A percentile compares a stretch with the other conserved stretches of the same genome.
Evolutionary conservation across 805 yeast species (phyloP).

Genomic region (Deakozyma indianensis): DNA sequence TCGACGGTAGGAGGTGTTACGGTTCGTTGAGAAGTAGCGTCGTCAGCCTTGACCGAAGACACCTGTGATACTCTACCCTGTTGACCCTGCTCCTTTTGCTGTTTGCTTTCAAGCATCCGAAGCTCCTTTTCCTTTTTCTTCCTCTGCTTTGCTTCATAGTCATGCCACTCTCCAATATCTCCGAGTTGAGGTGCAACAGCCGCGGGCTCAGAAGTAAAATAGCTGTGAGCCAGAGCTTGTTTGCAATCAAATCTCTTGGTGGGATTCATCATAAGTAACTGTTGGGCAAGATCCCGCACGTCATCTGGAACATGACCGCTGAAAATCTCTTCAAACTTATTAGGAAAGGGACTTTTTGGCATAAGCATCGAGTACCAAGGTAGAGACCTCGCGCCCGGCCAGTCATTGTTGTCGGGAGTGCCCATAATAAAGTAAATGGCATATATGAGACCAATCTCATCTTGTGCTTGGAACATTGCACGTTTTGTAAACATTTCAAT

Average conservation of each 20-base stretch:
- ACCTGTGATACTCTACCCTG: no score
- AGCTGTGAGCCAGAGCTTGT: constrained; percentile 54
- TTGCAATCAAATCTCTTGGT: constrained; percentile 47
- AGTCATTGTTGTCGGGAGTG: constrained; percentile 52
- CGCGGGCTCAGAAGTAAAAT: constrained; percentile 55
- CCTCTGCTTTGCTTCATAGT: constrained; percentile 80
- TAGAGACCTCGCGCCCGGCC: constrained; percentile 66
- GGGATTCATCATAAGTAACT: constrained; percentile 59
- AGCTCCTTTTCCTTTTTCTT: constrained; percentile 19
- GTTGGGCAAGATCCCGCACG: constrained; percentile 45
- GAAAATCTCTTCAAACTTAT: constrained; percentile 29
- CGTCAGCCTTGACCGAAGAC: no score
- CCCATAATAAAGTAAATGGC: constrained; percentile 78
- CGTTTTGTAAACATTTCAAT: constrained; percentile 62
- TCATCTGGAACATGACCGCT: constrained; percentile 28
- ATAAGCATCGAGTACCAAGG: constrained; percentile 89
- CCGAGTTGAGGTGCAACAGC: constrained; percentile 48
- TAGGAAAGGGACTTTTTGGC: constrained; percentile 30
- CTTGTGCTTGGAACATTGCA: constrained; percentile 77
- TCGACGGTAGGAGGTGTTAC: no score
- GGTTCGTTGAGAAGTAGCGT: no score
- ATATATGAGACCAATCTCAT: constrained; percentile 72
- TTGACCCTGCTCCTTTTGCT: neutral
- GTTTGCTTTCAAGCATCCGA: neutral
- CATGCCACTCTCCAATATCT: constrained; percentile 85